These are phyloP conservation scores for Inonotus hispidus DNA, from an alignment of 1,284 basidiomycete genomes.

Conservation along the genomic window DNA sequence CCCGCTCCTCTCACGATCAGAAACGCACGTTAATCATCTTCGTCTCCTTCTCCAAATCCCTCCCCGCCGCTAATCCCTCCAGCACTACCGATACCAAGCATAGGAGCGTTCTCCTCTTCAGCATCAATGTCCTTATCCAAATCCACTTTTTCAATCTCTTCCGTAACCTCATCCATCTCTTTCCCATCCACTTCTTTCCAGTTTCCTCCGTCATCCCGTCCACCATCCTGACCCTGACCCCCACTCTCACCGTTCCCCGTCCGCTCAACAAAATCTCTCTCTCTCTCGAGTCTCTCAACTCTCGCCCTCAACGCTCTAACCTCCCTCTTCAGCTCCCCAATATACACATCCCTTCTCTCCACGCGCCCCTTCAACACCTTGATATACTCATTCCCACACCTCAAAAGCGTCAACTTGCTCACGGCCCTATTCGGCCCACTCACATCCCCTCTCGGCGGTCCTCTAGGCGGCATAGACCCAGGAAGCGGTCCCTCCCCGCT, in stretches of 20 bases:
- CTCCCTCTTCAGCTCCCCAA: conserved; percentile 65
- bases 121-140: conserved; percentile 41
- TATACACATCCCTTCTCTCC: conserved; percentile 79
- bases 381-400: conserved; percentile 88
- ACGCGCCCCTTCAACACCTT: conserved; percentile 72
- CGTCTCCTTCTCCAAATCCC: conserved; percentile 20
- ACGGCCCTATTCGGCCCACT: conserved; percentile 94
- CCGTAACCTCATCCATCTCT: conserved; percentile 18
- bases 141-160: conserved; percentile 27
- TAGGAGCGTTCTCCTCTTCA: conserved; percentile 28
- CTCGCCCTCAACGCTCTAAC: conserved; percentile 52
- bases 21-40: no score
- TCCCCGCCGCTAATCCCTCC: conserved; percentile 12
- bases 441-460: conserved; percentile 78
- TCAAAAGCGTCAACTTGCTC: conserved; percentile 87
- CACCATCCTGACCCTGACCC: conserved; percentile 53
- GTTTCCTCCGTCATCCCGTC: conserved; percentile 22
- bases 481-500: conserved; percentile 65
- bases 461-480: conserved; percentile 79
- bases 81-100: conserved; percentile 7
- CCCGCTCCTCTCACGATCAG: no score
- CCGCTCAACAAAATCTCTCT: no score
- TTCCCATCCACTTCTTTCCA: conserved; percentile 4
- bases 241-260: conserved; percentile 31
- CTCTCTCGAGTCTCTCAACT: conserved; percentile 27